Evolutionary conservation across 495 filamentous ascomycete genomes (phyloP).

Genomic region (Neurospora tetrasperma): DNA sequence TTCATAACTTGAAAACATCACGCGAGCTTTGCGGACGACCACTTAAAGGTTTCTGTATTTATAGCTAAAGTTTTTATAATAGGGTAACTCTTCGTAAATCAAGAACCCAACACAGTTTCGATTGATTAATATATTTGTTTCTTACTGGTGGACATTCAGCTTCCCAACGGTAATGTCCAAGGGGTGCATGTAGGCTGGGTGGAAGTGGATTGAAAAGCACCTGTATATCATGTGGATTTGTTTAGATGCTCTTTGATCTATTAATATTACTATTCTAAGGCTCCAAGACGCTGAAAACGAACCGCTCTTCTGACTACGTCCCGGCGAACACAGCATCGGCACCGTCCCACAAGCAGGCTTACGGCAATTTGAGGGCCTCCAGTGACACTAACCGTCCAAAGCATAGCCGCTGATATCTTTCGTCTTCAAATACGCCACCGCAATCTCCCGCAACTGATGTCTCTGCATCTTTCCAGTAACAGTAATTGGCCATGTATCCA

Average conservation of each 20-base stretch:
- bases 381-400: background rate
- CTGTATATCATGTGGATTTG: background rate
- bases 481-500: background rate
- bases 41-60: background rate
- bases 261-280: background rate
- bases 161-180: background rate
- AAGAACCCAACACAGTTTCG: background rate
- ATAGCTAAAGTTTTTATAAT: no score
- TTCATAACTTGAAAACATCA: background rate
- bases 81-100: no score
- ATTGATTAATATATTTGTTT: rapidly evolving
- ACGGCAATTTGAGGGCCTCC: background rate
- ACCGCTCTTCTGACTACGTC: background rate
- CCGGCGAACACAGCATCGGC: background rate
- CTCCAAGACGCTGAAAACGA: background rate
- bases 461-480: background rate
- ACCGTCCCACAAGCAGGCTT: background rate
- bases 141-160: background rate
- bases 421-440: background rate
- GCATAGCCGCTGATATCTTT: background rate
- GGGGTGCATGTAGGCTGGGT: background rate
- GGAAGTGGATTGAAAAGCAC: background rate
- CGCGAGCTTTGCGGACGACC: background rate
- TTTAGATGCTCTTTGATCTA: background rate
- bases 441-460: background rate